phyloP scores from a whole-genome alignment of 2,329 filamentous ascomycete genomes.

The Fusarium zealandicum region DNA sequence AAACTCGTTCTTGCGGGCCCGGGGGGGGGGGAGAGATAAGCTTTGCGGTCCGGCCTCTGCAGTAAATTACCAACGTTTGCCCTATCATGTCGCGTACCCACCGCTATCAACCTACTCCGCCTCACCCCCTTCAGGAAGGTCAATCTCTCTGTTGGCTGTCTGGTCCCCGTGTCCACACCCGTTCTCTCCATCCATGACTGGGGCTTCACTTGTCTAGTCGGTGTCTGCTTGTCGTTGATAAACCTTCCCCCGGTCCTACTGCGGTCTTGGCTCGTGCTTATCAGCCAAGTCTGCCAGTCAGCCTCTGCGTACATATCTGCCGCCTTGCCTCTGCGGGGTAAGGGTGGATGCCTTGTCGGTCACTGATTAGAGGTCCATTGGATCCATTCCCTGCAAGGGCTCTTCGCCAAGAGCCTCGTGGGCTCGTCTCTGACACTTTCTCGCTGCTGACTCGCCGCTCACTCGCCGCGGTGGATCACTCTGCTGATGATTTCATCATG shows the following conservation, averaged over 20 bases:
- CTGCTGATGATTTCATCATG: conserved; percentile 5
- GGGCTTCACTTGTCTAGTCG: background rate
- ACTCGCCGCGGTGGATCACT: background rate
- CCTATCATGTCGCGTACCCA: conserved; percentile 21
- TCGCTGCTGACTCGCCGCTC: background rate
- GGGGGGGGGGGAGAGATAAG: conserved; percentile 4
- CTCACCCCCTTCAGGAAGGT: conserved; percentile 31
- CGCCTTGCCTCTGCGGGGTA: conserved; percentile 27
- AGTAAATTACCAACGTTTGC: too few relatives aligned
- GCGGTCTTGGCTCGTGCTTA: conserved; percentile 23
- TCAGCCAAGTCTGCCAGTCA: conserved; percentile 32
- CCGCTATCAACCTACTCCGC: conserved; percentile 27
- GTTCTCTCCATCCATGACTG: background rate
- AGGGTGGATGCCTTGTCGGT: background rate
- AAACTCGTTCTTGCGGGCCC: background rate
- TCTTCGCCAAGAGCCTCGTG: too few relatives aligned
- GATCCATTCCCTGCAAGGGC: too few relatives aligned
- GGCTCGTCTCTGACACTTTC: too few relatives aligned
- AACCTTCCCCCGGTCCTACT: conserved; percentile 21
- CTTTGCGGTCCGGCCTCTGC: background rate
- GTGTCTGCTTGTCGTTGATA: conserved; percentile 1
- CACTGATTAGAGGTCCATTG: too few relatives aligned
- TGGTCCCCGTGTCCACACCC: too few relatives aligned
- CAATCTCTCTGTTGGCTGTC: background rate
- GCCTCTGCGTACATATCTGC: conserved; percentile 27